Evolutionary conservation across 2,329 filamentous ascomycete species (phyloP).

Genomic region (Epichloe typhina): DNA sequence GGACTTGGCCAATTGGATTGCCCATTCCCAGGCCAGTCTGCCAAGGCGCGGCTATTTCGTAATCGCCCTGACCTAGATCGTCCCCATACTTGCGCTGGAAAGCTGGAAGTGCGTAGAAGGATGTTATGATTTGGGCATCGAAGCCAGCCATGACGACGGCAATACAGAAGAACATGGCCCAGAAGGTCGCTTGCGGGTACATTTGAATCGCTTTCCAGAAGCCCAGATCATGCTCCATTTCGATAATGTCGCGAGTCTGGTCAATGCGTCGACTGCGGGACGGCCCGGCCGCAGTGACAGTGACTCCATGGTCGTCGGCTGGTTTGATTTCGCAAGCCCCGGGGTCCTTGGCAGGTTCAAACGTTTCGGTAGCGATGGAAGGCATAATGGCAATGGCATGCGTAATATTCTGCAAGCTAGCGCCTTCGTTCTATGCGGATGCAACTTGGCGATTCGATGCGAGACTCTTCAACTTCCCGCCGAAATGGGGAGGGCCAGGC

Average conservation of each 20-base stretch:
- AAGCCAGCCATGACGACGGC: conserved; percentile 19
- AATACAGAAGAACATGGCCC: conserved; percentile 17
- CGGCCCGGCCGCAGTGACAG: background rate
- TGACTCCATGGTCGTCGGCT: background rate
- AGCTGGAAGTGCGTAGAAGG: conserved; percentile 23
- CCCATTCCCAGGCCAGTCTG: conserved; percentile 34
- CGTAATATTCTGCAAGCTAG: too few relatives aligned
- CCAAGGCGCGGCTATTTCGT: conserved; percentile 33
- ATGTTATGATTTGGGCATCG: conserved; percentile 25
- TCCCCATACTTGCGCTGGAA: conserved; percentile 20
- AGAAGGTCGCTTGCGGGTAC: conserved; percentile 26
- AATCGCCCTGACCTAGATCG: conserved; percentile 16
- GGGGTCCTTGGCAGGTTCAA: background rate
- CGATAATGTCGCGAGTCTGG: conserved; percentile 12
- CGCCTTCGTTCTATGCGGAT: too few relatives aligned
- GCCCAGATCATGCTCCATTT: conserved; percentile 14
- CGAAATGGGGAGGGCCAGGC: too few relatives aligned
- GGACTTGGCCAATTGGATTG: conserved; percentile 30
- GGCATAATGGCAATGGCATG: background rate
- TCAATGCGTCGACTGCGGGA: conserved; percentile 8
- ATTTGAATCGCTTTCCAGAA: conserved; percentile 16
- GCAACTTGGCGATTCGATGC: too few relatives aligned
- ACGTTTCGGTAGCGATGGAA: background rate
- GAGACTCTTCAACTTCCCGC: too few relatives aligned
- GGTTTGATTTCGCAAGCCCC: background rate